Evolutionary conservation across 164 flowering plant species (phyloP).

Genomic region (Liquidambar formosana): DNA sequence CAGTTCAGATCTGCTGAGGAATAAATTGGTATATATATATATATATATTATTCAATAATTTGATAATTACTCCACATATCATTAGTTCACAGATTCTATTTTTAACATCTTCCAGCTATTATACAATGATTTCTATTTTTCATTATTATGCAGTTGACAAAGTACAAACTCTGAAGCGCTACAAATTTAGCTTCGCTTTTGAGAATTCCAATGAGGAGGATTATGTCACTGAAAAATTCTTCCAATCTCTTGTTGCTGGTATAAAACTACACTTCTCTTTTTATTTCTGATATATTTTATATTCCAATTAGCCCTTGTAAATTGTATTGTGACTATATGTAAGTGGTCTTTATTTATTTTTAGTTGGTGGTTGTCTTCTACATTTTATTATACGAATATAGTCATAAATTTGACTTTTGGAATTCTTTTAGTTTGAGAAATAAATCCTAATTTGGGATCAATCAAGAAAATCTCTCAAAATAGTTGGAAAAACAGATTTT

Average conservation of each 20-base stretch:
- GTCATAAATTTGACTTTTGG: too few species aligned
- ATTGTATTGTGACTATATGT: too few species aligned
- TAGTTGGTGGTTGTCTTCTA: not conserved
- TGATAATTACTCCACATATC: not conserved
- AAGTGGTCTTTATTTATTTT: not conserved
- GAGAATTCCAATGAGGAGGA: conserved; percentile 99
- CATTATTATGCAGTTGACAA: conserved; percentile 73
- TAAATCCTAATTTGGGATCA: not conserved
- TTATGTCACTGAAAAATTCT: conserved; percentile 95
- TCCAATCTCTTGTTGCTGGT: conserved; percentile 99
- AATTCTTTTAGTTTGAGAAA: too few species aligned
- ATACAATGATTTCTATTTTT: conserved; percentile 4
- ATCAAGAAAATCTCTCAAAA: not conserved
- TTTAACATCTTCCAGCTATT: not conserved
- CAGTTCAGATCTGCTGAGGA: too few species aligned
- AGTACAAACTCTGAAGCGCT: conserved; percentile 76
- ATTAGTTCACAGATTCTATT: not conserved
- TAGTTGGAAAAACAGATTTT: not conserved
- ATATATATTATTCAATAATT: not conserved
- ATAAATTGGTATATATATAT: not conserved
- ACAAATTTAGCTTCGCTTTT: conserved; percentile 97
- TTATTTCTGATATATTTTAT: not conserved
- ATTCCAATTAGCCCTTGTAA: too few species aligned
- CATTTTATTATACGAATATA: too few species aligned
- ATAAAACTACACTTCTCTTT: conserved; percentile 6